Evolutionary conservation across 2,329 filamentous ascomycete species (phyloP), one percentile per base, ranked within the genome.

Genomic region (Orbilia quercus): DNA sequence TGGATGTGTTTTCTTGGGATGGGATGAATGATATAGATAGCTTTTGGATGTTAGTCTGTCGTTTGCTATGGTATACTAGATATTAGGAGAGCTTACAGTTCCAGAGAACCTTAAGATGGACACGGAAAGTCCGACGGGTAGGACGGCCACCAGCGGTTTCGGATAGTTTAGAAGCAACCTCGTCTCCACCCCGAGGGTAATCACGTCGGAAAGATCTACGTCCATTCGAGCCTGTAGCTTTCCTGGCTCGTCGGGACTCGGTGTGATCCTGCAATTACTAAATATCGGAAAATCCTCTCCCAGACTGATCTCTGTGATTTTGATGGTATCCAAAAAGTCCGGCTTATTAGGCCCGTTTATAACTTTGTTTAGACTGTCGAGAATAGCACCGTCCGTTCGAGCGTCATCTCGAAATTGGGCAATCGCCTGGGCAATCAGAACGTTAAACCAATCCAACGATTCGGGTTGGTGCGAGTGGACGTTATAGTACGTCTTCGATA

Each of bases 241-340:
- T 0, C 90, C 90, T 20, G 92, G 91, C 77, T 94, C 91, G 77
- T 91, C 89, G 0, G 97, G 91, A 18, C 71, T 75, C 1, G 93
- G 92, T 73, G 97, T 97, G 63, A 99, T 90, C 70, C 95, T 88
- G 79, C 95, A 98, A 81, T 99, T 99, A 83, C 93, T 97, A 81
- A 99, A 96, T 59, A 99, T 99, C 25, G 95, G 95, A 76, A 98
- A 99, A 78, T 99, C 95, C 78, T 99, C 95, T 28, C 95, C 95
- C 2, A 99, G 84, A 55, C 90, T 96, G 72, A 99, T 88, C 81
- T 99, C 94, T 1, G 93, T 96, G 60, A 99, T 91, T 23, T 89
- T 89, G 75, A 99, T 98, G 6, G 28, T 67, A 80, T 96, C 94
- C 31, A 99, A 84, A 80, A 96, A 99, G 76, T 93, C 91, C 0